Evolutionary conservation across 1,139 yeast genomes (phyloP).

Genomic region (Magnusiomyces ingens): DNA sequence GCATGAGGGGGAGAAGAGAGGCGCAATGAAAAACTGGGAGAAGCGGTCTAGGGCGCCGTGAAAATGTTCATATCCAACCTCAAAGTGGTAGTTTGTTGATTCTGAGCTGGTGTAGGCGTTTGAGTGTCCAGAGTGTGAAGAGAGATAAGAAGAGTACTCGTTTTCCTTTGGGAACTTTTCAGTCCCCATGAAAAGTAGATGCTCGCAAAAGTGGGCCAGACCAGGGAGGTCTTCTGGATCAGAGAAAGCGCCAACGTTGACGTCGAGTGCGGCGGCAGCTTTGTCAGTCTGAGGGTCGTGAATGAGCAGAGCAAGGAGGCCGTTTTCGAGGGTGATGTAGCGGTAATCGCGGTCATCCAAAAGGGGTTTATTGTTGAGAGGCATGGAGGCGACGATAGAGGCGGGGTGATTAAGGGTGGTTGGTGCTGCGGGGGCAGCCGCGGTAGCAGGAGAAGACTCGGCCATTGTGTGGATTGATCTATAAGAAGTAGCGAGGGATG

Average conservation of each 20-base stretch:
- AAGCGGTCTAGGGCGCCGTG: conserved; percentile 89
- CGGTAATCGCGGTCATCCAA: conserved; percentile 71
- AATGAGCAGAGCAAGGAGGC: conserved; percentile 66
- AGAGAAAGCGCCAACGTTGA: conserved; percentile 80
- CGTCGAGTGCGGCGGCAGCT: conserved; percentile 90
- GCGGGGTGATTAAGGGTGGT: neutral
- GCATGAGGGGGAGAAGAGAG: conserved; percentile 72
- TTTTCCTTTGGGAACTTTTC: conserved; percentile 85
- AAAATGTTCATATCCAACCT: conserved; percentile 65
- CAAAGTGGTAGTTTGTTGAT: conserved; percentile 88
- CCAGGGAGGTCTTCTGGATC: conserved; percentile 76
- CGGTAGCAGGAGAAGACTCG: neutral
- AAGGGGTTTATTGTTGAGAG: conserved; percentile 28
- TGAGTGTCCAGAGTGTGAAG: conserved; percentile 60
- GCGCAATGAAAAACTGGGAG: conserved; percentile 83
- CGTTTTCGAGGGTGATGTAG: conserved; percentile 57
- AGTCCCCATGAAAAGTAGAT: conserved; percentile 94
- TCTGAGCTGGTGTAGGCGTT: conserved; percentile 88
- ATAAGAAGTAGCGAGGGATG: neutral
- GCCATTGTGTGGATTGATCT: neutral
- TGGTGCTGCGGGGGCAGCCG: neutral
- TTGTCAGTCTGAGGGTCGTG: conserved; percentile 83
- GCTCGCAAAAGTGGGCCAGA: conserved; percentile 95
- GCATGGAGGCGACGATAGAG: neutral
- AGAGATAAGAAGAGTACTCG: conserved; percentile 71